Conservation (phyloP, 176 grass and related monocot species). For the Calamus simplicifolius region DNA sequence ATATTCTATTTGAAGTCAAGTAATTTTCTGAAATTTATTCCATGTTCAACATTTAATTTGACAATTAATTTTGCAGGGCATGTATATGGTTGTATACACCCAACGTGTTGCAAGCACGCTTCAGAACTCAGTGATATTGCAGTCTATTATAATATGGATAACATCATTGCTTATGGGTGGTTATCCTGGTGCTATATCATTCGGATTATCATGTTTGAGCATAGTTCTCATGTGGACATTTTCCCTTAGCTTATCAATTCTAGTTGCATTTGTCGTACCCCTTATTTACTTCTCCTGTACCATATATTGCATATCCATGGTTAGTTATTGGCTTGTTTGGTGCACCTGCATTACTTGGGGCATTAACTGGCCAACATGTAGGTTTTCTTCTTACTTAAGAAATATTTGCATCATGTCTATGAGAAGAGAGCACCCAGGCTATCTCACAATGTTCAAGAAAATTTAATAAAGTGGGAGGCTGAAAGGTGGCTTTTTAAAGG, state of each 20-base stretch:
- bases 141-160: constrained; percentile 80
- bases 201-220: constrained; percentile 65
- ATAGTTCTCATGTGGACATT: constrained; percentile 67
- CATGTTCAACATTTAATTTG: no score
- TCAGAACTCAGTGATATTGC: constrained; percentile 87
- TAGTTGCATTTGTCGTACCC: constrained; percentile 60
- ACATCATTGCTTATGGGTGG: constrained; percentile 88
- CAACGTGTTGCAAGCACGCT: constrained; percentile 74
- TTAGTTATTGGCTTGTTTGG: constrained; percentile 87
- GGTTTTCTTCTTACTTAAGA: constrained; percentile 58
- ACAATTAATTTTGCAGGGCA: constrained; percentile 41
- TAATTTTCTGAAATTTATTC: no score
- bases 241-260: constrained; percentile 58
- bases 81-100: constrained; percentile 87
- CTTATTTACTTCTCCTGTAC: constrained; percentile 47
- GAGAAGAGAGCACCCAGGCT: constrained; percentile 30
- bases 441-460: constrained; percentile 25
- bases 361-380: constrained; percentile 80
- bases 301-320: constrained; percentile 75
- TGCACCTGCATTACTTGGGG: constrained; percentile 79
- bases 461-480: constrained; percentile 59
- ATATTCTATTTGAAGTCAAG: no score
- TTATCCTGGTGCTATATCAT: constrained; percentile 45
- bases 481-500: constrained; percentile 99
- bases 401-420: constrained; percentile 29